Conservation (phyloP, 208 protist genomes). For the Trichomonas tenax region DNA sequence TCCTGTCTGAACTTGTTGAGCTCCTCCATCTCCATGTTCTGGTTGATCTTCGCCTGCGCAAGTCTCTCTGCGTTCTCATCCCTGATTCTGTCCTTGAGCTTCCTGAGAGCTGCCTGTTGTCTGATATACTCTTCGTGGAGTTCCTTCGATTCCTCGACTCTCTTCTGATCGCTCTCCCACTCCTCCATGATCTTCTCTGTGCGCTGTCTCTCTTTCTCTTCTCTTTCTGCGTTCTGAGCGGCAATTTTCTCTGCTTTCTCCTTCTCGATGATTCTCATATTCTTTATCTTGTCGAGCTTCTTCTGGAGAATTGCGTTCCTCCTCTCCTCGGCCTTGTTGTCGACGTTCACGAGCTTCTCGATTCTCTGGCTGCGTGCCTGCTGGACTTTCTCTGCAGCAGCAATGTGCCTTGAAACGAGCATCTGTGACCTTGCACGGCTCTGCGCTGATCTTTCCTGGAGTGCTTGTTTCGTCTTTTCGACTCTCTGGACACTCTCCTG, state of each 20-base stretch:
- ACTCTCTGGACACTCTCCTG: background rate
- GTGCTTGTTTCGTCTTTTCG: background rate
- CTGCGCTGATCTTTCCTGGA: background rate
- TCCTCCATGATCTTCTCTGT: background rate
- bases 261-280: background rate
- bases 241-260: background rate
- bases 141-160: background rate
- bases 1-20: background rate
- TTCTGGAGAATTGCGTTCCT: background rate
- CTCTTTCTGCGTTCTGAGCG: background rate
- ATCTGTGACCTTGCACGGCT: background rate
- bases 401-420: background rate
- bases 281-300: background rate
- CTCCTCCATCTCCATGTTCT: background rate
- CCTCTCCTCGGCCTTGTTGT: background rate
- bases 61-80: background rate
- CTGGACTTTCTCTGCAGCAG: background rate
- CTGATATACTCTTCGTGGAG: background rate
- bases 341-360: background rate
- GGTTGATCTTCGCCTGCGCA: background rate
- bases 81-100: background rate
- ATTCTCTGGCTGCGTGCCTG: background rate
- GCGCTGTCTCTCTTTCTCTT: background rate
- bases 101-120: background rate
- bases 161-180: background rate